Evolutionary conservation across 169 alveolate species (phyloP), one percentile per base, ranked within the genome.

Genomic region (Plasmodium blacklocki): DNA sequence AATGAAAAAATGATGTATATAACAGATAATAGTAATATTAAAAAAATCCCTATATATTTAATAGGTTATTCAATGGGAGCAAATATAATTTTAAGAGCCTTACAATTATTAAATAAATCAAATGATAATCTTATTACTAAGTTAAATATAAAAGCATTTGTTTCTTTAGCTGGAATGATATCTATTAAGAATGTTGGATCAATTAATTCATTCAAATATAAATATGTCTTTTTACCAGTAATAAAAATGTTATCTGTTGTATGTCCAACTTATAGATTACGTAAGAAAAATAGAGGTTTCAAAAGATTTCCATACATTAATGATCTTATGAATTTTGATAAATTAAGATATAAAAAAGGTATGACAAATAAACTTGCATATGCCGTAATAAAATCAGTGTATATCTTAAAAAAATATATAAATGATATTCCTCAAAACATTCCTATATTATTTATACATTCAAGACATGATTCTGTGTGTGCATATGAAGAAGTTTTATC

Each of bases 401-500:
- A 11, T 12, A 68, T 18, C 23, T 68, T 68, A 43, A 58, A 68
- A n/a, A 68, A 58, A 68, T 21, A 68, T 39, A 43, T 43, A 50
- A n/a, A 15, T n/a, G 23, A 43, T 39, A 68, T 68, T 11, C 75
- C 75, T 43, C 9, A 68, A 12, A 58, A 68, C 11, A 43, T 68
- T 68, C 75, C 75, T 49, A 68, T 68, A 14, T 21, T 68, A 49
- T 68, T 68, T 68, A 68, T 68, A 19, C 62, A 68, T 68, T 68
- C 62, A 19, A 43, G 47, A 23, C 60, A 68, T 12, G 75, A 68
- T 39, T 14, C 75, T n/a, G n/a, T 68, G 8, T 68, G 75, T 68
- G 32, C 32, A 32, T 68, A 68, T 68, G 18, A 58, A 9, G 75
- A 58, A n/a, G 62, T 43, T 29, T 52, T 68, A 68, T 68, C 75